Evolutionary conservation across 2,329 filamentous ascomycete genomes (phyloP).

Genomic region (Neurospora sp.): DNA sequence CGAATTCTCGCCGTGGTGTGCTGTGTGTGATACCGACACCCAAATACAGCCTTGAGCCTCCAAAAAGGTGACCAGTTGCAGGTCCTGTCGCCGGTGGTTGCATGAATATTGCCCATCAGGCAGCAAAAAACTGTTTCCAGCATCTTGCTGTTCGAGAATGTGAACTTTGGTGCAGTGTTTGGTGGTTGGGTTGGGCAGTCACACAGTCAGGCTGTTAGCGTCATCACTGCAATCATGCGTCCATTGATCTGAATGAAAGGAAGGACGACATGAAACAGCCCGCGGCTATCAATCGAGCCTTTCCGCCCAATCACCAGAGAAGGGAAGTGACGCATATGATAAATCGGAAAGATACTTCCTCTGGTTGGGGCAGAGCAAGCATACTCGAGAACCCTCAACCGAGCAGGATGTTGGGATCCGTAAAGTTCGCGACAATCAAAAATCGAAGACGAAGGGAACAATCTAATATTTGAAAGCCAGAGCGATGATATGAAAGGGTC

Average conservation of each 20-base stretch:
- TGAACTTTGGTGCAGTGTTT: neutral
- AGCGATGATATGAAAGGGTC: neutral
- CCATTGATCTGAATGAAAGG: constrained; percentile 1
- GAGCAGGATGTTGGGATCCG: neutral
- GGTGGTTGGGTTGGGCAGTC: constrained; percentile 16
- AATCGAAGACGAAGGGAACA: neutral
- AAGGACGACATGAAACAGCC: constrained; percentile 17
- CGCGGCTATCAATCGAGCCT: constrained; percentile 9
- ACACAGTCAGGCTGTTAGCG: constrained; percentile 13
- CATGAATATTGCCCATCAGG: neutral
- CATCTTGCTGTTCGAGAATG: neutral
- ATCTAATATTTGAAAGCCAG: neutral
- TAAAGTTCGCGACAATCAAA: neutral
- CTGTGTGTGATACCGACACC: neutral
- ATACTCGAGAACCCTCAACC: neutral
- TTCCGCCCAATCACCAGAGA: constrained; percentile 11
- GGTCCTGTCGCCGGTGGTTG: neutral
- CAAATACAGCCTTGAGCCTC: neutral
- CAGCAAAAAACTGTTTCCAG: neutral
- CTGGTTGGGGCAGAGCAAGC: neutral
- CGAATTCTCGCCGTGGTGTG: neutral
- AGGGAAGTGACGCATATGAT: neutral
- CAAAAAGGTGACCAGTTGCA: neutral
- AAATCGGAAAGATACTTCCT: neutral
- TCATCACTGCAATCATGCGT: constrained; percentile 15